Base-by-base conservation (phyloP, 805 yeast genomes). In the Citeromyces matritensis region DNA sequence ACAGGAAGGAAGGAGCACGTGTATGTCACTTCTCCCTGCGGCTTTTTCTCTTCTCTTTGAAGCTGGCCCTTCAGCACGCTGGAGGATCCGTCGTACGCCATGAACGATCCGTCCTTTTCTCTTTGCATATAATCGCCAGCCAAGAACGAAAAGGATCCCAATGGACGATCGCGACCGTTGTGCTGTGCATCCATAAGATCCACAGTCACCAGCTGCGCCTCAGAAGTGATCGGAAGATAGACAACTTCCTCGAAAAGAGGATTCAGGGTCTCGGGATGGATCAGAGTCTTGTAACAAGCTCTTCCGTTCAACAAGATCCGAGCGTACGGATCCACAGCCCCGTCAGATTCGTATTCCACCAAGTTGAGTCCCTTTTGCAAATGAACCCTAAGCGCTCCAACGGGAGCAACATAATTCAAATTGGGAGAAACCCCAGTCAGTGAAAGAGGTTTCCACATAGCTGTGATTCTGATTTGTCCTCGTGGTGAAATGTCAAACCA, bases 291-390 rank as follows among this genome's bases (percentile, higher is more conserved):
- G 33, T 64, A 77, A 37, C 61, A 63, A 26, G 68, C 44, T 45
- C 67, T 68, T 40, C 78, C 79, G 43, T 74, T 72, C 35, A 70
- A 50, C 24, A 68, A 43, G 7, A 79, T 61, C 36, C 68, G 63
- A 26, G 76, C 71, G 42, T 78, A 80, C 4, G 93, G 91, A 51
- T 81, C 86, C 42, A 79, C 73, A 35, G 65, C 69, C 34, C 91
- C 88, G 31, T 78, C 65, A 10, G 73, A 63, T 41, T 77, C 80
- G 41, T 78, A 53, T 41, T 73, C 58, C 41, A 63, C 57, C 41
- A 74, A 52, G 26, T 69, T 66, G 8, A 47, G 47, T 11, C 75
- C 78, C 23, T 59, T 53, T 36, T 73, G 62, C 30, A 81, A 42
- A 42, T 70, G 73, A 25, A 81, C 43, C 55, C 76, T 68, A 17